phyloP scores from a whole-genome alignment of 2,329 filamentous ascomycete species.

The Hysterium pulicare region DNA sequence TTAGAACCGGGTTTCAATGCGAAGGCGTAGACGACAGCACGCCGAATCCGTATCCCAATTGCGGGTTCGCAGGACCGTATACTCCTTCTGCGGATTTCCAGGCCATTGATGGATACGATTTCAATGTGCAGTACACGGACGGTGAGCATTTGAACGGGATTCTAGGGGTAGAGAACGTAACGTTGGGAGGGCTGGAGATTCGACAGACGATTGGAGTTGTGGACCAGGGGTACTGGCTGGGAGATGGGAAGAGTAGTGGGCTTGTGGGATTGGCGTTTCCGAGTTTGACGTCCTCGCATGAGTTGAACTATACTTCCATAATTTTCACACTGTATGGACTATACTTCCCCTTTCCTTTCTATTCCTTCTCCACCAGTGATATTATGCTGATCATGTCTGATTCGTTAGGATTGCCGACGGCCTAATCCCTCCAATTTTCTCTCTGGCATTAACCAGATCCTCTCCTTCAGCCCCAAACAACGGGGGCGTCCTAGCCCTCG shows the following conservation, averaged over 20 bases:
- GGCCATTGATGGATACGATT: slow-evolving; percentile 8
- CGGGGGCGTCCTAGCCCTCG: slow-evolving; percentile 30
- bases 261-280: slow-evolving; percentile 22
- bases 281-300: slow-evolving; percentile 8
- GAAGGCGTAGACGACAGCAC: slow-evolving; percentile 1
- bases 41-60: slow-evolving; percentile 8
- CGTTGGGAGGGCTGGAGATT: slow-evolving; percentile 10
- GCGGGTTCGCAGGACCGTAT: slow-evolving; percentile 20
- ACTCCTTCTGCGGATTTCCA: slow-evolving; percentile 7
- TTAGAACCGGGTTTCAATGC: slow-evolving; percentile 16
- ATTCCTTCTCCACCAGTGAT: not conserved
- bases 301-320: slow-evolving; percentile 20
- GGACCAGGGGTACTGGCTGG: slow-evolving; percentile 24
- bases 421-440: slow-evolving; percentile 19
- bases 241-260: slow-evolving; percentile 26
- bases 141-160: slow-evolving; percentile 22
- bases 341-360: not conserved
- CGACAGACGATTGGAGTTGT: slow-evolving; percentile 27
- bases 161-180: slow-evolving; percentile 17
- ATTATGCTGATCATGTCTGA: not conserved
- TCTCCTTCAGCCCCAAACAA: slow-evolving; percentile 5
- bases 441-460: slow-evolving; percentile 22
- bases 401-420: slow-evolving; percentile 10
- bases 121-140: slow-evolving; percentile 21
- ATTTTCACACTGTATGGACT: slow-evolving; percentile 22